These are phyloP conservation scores for Luffa acutangula DNA, from an alignment of 306 rosid genomes.

Conservation along the genomic window DNA sequence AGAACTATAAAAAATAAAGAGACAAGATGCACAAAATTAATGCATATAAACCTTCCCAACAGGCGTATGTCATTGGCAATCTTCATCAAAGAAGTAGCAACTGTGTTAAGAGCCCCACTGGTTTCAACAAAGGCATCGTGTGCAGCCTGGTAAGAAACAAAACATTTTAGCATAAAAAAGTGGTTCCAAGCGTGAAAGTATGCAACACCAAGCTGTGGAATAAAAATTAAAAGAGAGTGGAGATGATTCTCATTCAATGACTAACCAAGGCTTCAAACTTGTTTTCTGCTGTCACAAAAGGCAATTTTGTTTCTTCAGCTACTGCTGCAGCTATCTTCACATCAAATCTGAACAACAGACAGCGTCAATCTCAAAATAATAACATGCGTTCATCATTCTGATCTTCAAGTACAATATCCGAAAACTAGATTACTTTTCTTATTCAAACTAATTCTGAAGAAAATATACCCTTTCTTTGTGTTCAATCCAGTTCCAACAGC, in stretches of 20 bases:
- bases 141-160: constrained; percentile 65
- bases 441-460: not conserved
- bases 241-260: constrained; percentile 8
- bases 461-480: constrained; percentile 87
- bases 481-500: constrained; percentile 99
- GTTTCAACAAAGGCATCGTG: constrained; percentile 95
- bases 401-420: not conserved
- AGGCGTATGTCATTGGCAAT: constrained; percentile 89
- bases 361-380: not conserved
- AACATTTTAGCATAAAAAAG: constrained; percentile 7
- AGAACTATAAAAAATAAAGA: not conserved
- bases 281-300: constrained; percentile 91
- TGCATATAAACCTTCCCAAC: constrained; percentile 64
- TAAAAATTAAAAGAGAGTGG: constrained; percentile 7
- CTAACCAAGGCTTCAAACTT: constrained; percentile 99
- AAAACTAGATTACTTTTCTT: not conserved
- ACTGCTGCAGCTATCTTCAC: constrained; percentile 92
- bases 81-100: constrained; percentile 87
- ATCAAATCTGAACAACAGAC: constrained; percentile 56
- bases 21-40: not conserved
- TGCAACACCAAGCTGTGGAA: constrained; percentile 13
- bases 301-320: constrained; percentile 79
- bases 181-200: constrained; percentile 10
- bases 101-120: constrained; percentile 86
- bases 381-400: not conserved